Percentiles rank a stretch among this genome's conserved stretches.
phyloP scores from a whole-genome alignment of 2,329 filamentous ascomycete genomes.

The Fusarium sp. region DNA sequence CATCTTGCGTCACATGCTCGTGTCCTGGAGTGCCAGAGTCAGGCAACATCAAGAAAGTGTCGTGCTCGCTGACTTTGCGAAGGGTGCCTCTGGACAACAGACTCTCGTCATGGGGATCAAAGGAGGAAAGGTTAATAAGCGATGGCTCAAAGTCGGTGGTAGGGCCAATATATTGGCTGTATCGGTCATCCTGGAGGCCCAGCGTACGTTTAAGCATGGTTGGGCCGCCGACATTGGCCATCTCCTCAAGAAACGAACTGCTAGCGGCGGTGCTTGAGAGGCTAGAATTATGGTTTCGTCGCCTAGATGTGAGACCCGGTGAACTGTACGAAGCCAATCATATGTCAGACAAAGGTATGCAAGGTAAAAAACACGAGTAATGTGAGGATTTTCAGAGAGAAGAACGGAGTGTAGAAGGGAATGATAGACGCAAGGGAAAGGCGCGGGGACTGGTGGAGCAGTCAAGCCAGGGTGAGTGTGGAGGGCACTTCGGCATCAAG shows the following conservation, averaged over 20 bases:
- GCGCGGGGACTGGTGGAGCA: constrained; percentile 34
- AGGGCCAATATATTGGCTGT: constrained; percentile 85
- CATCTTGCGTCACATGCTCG: constrained; percentile 75
- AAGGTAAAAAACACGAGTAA: constrained; percentile 40
- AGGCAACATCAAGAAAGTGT: constrained; percentile 84
- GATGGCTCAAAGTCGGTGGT: constrained; percentile 87
- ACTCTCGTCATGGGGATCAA: constrained; percentile 85
- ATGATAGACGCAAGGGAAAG: constrained; percentile 39
- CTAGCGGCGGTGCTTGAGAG: constrained; percentile 72
- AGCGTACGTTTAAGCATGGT: constrained; percentile 76
- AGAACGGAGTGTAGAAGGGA: constrained; percentile 35
- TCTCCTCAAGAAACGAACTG: constrained; percentile 74
- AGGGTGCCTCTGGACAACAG: constrained; percentile 76
- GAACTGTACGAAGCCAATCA: constrained; percentile 66
- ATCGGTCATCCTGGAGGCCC: constrained; percentile 81
- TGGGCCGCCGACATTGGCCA: constrained; percentile 76
- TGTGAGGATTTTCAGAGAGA: constrained; percentile 37
- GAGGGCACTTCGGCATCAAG: constrained; percentile 29
- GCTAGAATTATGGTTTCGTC: constrained; percentile 67
- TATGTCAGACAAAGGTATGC: constrained; percentile 57
- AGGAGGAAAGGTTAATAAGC: constrained; percentile 83
- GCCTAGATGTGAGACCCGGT: constrained; percentile 64
- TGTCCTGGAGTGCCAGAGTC: constrained; percentile 79
- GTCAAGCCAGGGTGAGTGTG: constrained; percentile 36
- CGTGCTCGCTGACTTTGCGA: constrained; percentile 79